A percentile compares a stretch with the other conserved stretches of the same genome.
Conservation (phyloP, 805 yeast species). For the Candida taoyuanica region DNA sequence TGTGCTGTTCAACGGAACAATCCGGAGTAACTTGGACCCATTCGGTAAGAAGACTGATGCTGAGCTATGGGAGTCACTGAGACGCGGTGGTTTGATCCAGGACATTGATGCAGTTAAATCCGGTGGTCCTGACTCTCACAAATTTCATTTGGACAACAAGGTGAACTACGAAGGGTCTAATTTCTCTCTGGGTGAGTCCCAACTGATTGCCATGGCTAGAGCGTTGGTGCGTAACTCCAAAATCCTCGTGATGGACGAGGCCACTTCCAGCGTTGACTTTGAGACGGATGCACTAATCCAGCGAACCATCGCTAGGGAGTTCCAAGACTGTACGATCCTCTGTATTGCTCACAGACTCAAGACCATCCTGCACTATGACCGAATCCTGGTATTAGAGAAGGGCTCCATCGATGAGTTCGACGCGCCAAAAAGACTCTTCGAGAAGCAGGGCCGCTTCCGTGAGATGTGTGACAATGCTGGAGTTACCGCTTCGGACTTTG, state of each 20-base stretch:
- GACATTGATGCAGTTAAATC: neutral
- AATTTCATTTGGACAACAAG: slow-evolving; percentile 52
- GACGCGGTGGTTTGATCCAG: slow-evolving; percentile 54
- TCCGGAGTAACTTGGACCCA: slow-evolving; percentile 67
- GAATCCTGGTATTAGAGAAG: slow-evolving; percentile 50
- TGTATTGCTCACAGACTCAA: slow-evolving; percentile 68
- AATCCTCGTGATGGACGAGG: slow-evolving; percentile 63
- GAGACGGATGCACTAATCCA: slow-evolving; percentile 64
- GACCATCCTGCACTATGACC: slow-evolving; percentile 55
- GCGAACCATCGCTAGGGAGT: slow-evolving; percentile 49
- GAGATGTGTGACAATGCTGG: slow-evolving; percentile 26
- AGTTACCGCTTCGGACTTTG: no score
- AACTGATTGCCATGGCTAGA: slow-evolving; percentile 60
- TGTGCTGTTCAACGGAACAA: slow-evolving; percentile 63
- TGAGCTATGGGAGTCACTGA: slow-evolving; percentile 53
- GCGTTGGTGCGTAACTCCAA: slow-evolving; percentile 58
- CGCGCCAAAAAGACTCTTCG: slow-evolving; percentile 41
- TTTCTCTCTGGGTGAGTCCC: slow-evolving; percentile 65
- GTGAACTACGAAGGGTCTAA: slow-evolving; percentile 69
- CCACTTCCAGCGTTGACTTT: slow-evolving; percentile 68
- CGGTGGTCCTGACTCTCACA: slow-evolving; percentile 24
- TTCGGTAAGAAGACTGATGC: slow-evolving; percentile 53
- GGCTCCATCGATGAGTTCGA: slow-evolving; percentile 53
- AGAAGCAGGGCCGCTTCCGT: slow-evolving; percentile 37
- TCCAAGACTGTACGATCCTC: slow-evolving; percentile 54